A percentile compares a stretch with the other conserved stretches of the same genome.
Conservation (phyloP, 306 rosid genomes). For the Medicago arabica region DNA sequence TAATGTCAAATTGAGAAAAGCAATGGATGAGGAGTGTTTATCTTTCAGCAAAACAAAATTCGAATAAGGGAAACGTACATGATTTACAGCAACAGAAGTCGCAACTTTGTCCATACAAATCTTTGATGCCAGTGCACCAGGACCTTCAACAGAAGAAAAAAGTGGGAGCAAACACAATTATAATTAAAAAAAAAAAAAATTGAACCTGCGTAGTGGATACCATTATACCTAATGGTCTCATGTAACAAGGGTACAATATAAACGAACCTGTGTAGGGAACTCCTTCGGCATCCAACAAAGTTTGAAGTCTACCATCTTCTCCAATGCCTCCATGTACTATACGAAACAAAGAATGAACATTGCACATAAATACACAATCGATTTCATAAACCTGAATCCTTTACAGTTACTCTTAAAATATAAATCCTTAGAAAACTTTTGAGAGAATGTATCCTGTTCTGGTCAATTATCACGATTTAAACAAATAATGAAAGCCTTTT, state of each 20-base stretch:
- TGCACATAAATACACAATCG: constrained; percentile 22
- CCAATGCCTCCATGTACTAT: constrained; percentile 99
- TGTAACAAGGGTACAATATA: constrained; percentile 20
- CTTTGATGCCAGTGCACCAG: constrained; percentile 79
- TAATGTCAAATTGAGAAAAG: constrained; percentile 20
- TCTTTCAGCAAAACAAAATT: constrained; percentile 4
- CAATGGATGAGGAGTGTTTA: constrained; percentile 26
- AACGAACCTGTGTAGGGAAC: constrained; percentile 85
- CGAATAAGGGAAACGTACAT: constrained; percentile 57
- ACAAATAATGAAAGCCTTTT: constrained; percentile 4
- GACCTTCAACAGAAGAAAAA: constrained; percentile 62
- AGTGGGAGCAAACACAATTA: constrained; percentile 12
- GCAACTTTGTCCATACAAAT: constrained; percentile 95
- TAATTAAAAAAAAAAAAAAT: not conserved
- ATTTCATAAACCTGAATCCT: constrained; percentile 25
- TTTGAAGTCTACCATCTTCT: constrained; percentile 95
- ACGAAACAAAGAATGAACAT: constrained; percentile 41
- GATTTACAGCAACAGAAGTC: constrained; percentile 78
- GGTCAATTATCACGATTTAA: constrained; percentile 14
- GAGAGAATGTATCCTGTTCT: constrained; percentile 17
- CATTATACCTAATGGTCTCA: constrained; percentile 14
- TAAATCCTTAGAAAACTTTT: constrained; percentile 19
- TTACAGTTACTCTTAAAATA: constrained; percentile 13
- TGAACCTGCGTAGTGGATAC: constrained; percentile 21
- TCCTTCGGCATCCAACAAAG: constrained; percentile 81